Conservation (phyloP, 768 basidiomycete species). For the Auricularia heimuer region DNA sequence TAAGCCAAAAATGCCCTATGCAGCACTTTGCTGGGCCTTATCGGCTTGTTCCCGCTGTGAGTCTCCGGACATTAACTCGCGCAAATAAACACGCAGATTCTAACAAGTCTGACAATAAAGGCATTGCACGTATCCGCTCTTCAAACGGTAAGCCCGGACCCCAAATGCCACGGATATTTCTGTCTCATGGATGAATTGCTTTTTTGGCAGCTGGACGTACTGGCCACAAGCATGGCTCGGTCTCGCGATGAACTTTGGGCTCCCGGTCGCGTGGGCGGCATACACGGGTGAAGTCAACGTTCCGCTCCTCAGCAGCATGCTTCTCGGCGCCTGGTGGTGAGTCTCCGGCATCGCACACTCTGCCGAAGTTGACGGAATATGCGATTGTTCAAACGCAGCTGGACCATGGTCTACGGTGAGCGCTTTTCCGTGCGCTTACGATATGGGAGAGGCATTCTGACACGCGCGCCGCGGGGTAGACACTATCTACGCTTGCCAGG, state of each 20-base stretch:
- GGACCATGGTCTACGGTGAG: conserved; percentile 36
- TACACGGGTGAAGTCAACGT: conserved; percentile 25
- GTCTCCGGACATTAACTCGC: too few species aligned
- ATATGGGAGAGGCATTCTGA: background rate
- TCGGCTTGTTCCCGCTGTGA: too few species aligned
- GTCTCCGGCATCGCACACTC: conserved; percentile 22
- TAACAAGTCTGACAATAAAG: too few species aligned
- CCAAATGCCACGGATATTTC: too few species aligned
- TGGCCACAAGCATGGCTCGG: conserved; percentile 60
- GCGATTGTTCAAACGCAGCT: conserved; percentile 24
- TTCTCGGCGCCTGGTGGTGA: conserved; percentile 8
- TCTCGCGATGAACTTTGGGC: conserved; percentile 46
- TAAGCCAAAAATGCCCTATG: too few species aligned
- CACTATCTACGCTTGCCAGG: conserved; percentile 73
- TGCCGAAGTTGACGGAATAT: conserved; percentile 16
- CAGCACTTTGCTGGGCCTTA: too few species aligned
- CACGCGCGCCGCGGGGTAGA: conserved; percentile 20
- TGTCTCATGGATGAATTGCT: too few species aligned
- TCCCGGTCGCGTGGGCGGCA: conserved; percentile 39
- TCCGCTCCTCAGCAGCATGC: conserved; percentile 12
- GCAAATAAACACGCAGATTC: too few species aligned
- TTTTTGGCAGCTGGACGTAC: conserved; percentile 23
- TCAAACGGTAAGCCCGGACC: too few species aligned
- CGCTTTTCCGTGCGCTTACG: too few species aligned
- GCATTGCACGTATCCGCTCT: too few species aligned